A percentile compares a stretch with the other conserved stretches of the same genome.
Evolutionary conservation across 2,329 filamentous ascomycete species (phyloP).

Genomic region (Ophiostoma australiae): DNA sequence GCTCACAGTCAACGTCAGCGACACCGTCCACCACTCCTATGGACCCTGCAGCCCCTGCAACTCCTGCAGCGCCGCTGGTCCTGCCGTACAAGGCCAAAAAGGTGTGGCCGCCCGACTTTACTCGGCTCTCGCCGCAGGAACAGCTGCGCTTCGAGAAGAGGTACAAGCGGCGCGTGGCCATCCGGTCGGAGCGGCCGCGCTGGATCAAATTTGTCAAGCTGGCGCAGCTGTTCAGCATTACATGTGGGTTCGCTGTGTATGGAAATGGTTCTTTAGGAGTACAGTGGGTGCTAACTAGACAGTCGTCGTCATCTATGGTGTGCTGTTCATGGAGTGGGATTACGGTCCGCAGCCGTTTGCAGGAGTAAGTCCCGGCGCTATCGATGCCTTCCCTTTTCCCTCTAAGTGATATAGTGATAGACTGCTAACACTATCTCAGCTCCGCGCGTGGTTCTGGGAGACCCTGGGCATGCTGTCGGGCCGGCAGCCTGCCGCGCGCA

Average conservation of each 20-base stretch:
- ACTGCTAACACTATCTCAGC: conserved; percentile 23
- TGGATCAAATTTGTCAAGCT: conserved; percentile 64
- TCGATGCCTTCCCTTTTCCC: too few relatives aligned
- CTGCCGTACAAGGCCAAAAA: conserved; percentile 57
- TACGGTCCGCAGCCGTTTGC: conserved; percentile 46
- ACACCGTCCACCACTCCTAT: background rate
- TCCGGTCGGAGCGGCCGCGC: conserved; percentile 56
- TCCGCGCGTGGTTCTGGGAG: conserved; percentile 31
- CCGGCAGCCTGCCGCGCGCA: background rate
- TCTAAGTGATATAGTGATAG: too few relatives aligned
- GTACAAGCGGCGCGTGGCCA: conserved; percentile 63
- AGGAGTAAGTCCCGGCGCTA: conserved; percentile 25
- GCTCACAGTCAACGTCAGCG: background rate
- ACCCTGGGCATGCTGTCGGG: conserved; percentile 23
- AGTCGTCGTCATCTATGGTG: conserved; percentile 53
- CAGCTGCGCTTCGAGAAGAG: conserved; percentile 75
- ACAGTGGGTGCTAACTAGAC: conserved; percentile 11
- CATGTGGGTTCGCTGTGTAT: conserved; percentile 47
- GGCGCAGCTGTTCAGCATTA: conserved; percentile 56
- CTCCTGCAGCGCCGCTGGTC: background rate
- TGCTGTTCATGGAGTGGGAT: conserved; percentile 59
- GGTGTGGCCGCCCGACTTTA: conserved; percentile 73
- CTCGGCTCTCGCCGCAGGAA: conserved; percentile 62
- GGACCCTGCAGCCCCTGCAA: background rate
- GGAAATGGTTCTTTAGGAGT: background rate